A percentile compares a stretch with the other conserved stretches of the same genome.
Evolutionary conservation across 2,329 filamentous ascomycete genomes (phyloP).

Genomic region (Curvularia sp.): DNA sequence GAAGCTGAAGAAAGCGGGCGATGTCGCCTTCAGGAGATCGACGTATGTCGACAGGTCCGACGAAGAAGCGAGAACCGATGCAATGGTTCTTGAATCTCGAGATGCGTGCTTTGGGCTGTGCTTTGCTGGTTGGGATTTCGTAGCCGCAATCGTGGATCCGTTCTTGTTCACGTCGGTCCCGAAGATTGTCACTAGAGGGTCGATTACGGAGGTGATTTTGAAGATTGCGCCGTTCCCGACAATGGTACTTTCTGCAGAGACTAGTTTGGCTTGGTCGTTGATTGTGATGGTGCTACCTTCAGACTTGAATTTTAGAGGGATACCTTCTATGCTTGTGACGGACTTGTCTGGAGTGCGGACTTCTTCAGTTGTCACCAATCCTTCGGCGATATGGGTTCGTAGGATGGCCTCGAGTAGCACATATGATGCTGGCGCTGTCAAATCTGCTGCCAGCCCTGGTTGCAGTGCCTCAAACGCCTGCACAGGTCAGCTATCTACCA

Average conservation of each 20-base stretch:
- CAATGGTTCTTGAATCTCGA: not conserved
- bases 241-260: not conserved
- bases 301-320: not conserved
- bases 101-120: not conserved
- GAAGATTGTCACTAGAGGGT: slow-evolving; percentile 1
- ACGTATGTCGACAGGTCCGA: slow-evolving; percentile 4
- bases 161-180: not conserved
- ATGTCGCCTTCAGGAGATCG: not conserved
- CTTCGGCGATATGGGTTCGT: slow-evolving; percentile 2
- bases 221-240: slow-evolving; percentile 7
- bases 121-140: not conserved
- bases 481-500: not conserved
- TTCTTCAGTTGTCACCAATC: slow-evolving; percentile 1
- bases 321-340: slow-evolving; percentile 5
- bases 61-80: not conserved
- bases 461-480: slow-evolving; percentile 4
- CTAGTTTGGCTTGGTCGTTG: slow-evolving; percentile 7
- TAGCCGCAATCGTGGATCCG: not conserved
- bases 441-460: not conserved
- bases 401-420: not conserved
- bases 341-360: not conserved
- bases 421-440: slow-evolving; percentile 1
- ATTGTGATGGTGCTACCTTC: not conserved
- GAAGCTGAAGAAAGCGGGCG: not conserved
- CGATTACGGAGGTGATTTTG: slow-evolving; percentile 5